Conservation (phyloP, 1,139 yeast genomes). For the Casaregolazyma suthepensis region DNA sequence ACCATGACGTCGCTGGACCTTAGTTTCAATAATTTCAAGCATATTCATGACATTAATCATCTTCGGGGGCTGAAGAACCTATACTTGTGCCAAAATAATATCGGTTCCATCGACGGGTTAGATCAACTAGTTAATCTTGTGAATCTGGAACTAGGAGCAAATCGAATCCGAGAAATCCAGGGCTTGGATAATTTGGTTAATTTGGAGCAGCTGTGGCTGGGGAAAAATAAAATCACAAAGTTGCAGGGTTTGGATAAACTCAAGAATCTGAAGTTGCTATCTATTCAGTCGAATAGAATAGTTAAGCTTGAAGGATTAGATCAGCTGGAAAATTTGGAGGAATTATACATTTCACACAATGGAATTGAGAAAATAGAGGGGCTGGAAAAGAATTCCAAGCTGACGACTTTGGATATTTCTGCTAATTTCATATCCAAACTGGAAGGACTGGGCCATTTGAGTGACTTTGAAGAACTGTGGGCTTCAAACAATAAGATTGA, state of each 20-base stretch:
- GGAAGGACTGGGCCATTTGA: conserved; percentile 60
- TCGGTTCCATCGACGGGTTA: conserved; percentile 63
- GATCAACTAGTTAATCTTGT: conserved; percentile 52
- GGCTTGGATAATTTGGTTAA: conserved; percentile 47
- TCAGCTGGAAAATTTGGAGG: conserved; percentile 64
- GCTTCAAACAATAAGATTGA: conserved; percentile 72
- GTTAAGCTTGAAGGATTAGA: conserved; percentile 79
- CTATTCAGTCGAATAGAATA: conserved; percentile 83
- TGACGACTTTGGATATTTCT: conserved; percentile 76
- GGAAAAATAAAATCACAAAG: conserved; percentile 70
- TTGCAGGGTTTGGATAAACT: conserved; percentile 61
- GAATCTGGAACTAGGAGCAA: conserved; percentile 89
- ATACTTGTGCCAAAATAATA: conserved; percentile 85
- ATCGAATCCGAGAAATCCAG: conserved; percentile 60
- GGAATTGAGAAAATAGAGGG: conserved; percentile 72
- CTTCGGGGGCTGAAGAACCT: conserved; percentile 58
- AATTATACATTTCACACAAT: conserved; percentile 83
- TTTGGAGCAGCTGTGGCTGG: conserved; percentile 83
- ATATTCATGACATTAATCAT: conserved; percentile 71
- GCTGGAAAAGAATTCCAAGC: conserved; percentile 60
- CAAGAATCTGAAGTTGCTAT: conserved; percentile 61
- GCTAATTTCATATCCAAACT: conserved; percentile 60
- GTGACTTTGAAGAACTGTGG: conserved; percentile 83
- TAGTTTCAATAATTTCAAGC: conserved; percentile 85
- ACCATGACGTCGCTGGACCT: conserved; percentile 65